A percentile compares a stretch with the other conserved stretches of the same genome.
These are phyloP conservation scores for Ceratocystis cubensis DNA, from an alignment of 2,329 filamentous ascomycete genomes.

Conservation along the genomic window DNA sequence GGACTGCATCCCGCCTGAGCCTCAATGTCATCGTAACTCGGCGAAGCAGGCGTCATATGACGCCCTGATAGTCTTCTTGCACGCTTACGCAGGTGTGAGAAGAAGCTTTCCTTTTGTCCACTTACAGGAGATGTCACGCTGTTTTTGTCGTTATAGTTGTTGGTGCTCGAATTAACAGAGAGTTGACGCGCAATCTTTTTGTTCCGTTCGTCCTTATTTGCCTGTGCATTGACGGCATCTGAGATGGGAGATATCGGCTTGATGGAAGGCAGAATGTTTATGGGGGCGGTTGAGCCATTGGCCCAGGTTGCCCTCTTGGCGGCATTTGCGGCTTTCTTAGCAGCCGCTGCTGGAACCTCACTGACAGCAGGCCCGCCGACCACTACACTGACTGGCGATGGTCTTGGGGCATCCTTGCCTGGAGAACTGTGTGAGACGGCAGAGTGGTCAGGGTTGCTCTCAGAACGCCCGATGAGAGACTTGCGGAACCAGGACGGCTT, in stretches of 20 bases:
- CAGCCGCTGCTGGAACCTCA: slow-evolving; percentile 33
- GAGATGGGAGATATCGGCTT: slow-evolving; percentile 93
- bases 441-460: slow-evolving; percentile 32
- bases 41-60: slow-evolving; percentile 68
- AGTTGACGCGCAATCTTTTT: slow-evolving; percentile 95
- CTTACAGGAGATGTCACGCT: slow-evolving; percentile 62
- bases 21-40: slow-evolving; percentile 74
- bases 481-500: slow-evolving; percentile 97
- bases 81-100: slow-evolving; percentile 89
- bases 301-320: slow-evolving; percentile 89
- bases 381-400: slow-evolving; percentile 31
- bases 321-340: slow-evolving; percentile 30
- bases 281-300: slow-evolving; percentile 72
- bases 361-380: slow-evolving; percentile 29
- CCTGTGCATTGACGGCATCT: slow-evolving; percentile 81
- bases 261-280: slow-evolving; percentile 91
- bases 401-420: slow-evolving; percentile 37
- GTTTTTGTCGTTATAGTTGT: slow-evolving; percentile 75
- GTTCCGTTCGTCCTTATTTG: slow-evolving; percentile 45
- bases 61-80: slow-evolving; percentile 85
- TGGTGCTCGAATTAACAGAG: slow-evolving; percentile 81
- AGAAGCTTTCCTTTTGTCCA: slow-evolving; percentile 89
- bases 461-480: slow-evolving; percentile 73
- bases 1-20: slow-evolving; percentile 84
- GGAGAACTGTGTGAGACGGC: slow-evolving; percentile 15